Percentiles rank a stretch among this genome's conserved stretches.
These are phyloP conservation scores for Botrytis sinoallii DNA, from an alignment of 2,329 filamentous ascomycete species.

Conservation along the genomic window DNA sequence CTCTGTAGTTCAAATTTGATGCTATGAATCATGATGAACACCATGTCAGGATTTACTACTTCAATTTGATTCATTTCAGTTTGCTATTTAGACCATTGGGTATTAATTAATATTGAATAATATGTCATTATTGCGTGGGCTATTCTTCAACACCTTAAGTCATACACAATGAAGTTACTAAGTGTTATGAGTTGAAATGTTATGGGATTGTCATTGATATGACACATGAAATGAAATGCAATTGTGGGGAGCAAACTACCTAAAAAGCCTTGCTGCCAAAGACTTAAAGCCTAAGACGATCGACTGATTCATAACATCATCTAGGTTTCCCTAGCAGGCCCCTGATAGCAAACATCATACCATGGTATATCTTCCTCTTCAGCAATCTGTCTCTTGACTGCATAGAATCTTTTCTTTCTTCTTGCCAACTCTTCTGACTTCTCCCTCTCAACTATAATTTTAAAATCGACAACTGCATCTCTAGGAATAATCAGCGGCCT, in stretches of 20 bases:
- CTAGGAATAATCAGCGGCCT: background rate
- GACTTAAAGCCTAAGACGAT: background rate
- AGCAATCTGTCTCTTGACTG: background rate
- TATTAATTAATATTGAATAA: background rate
- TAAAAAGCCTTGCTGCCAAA: background rate
- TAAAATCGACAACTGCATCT: background rate
- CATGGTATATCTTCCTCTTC: background rate
- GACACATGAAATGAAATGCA: background rate
- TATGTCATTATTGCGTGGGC: background rate
- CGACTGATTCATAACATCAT: too few species aligned
- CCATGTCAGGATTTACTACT: background rate
- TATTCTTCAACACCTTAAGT: background rate
- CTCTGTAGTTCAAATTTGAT: background rate
- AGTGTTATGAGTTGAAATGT: background rate
- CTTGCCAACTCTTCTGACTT: background rate
- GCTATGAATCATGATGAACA: background rate
- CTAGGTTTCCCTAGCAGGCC: too few species aligned
- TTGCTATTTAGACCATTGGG: background rate
- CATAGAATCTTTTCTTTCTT: background rate
- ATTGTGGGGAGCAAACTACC: background rate
- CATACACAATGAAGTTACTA: background rate
- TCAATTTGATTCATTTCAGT: background rate
- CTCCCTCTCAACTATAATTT: background rate
- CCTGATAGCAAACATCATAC: background rate
- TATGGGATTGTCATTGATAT: too few species aligned